A percentile compares a stretch with the other conserved stretches of the same genome.
These are phyloP conservation scores for Paramecium octaurelia DNA, from an alignment of 73 alveolate genomes.

Conservation along the genomic window DNA sequence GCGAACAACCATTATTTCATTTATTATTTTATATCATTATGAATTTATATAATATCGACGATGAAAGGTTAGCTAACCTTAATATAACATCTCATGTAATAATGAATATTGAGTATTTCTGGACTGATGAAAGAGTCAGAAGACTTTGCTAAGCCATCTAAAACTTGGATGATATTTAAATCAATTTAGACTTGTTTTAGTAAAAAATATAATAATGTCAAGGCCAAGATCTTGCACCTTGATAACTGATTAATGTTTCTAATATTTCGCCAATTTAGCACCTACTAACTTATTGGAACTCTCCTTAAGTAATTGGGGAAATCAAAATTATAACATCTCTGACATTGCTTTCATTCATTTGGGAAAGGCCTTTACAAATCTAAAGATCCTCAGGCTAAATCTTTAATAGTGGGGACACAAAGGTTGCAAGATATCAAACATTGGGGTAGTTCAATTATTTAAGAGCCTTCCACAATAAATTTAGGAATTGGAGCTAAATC, in stretches of 20 bases:
- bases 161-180: background rate
- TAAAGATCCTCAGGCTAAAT: background rate
- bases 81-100: background rate
- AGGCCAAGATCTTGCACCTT: background rate
- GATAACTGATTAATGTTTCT: background rate
- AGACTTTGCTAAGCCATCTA: background rate
- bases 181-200: background rate
- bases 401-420: background rate
- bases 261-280: background rate
- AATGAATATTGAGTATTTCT: background rate
- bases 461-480: background rate
- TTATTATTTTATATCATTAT: background rate
- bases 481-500: background rate
- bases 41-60: background rate
- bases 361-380: background rate
- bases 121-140: slow-evolving; percentile 40
- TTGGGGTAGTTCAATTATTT: background rate
- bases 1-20: background rate
- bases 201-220: background rate
- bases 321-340: background rate
- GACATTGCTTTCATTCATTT: background rate
- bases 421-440: background rate
- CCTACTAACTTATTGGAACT: background rate
- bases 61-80: background rate
- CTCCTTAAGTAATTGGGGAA: slow-evolving; percentile 26